Base-by-base conservation (phyloP, 192 early-diverging fungal species). In the Phlyctochytrium bullatum region DNA sequence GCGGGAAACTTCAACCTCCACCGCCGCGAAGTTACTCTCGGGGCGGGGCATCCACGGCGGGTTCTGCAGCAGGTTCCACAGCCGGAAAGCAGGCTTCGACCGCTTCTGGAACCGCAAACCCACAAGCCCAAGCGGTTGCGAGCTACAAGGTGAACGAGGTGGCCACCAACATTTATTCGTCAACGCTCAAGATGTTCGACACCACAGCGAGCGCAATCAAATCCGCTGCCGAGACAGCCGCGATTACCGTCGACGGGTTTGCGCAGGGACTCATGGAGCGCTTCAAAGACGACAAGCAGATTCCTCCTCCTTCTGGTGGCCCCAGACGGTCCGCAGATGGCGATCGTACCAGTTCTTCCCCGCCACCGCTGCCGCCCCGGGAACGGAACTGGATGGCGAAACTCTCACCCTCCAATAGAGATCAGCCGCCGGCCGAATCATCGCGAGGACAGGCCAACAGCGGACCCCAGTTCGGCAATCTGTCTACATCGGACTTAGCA, bases 221-320 rank as follows among this genome's bases (percentile, higher is more conserved):
- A 35, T 29, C 31, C 14, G 35, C 66, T 34, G 66, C 66, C 0
- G 66, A 68, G 30, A 68, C 66, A n/a, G 66, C 59, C 6, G 66
- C 54, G 0, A 58, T 53, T 12, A 68, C 66, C 24, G 66, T 68
- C 0, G 66, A 68, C 31, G 66, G 66, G 0, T 68, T 68, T 29
- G 47, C 66, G 2, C 66, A 68, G 31, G 66, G 66, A 10, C 25
- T 68, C 0, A 68, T 68, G 28, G 57, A 25, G 4, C 36, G 66
- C 29, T 61, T 68, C 36, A 68, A 68, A 31, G 66, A 68, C 1
- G 66, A 68, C 28, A 27, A 27, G n/a, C 27, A 16, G 6, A 12
- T 3, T 4, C 10, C 62, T 1, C 4, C n/a, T 16, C 20, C 28
- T 23, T 32, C 6, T 25, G 34, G 62, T 20, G 40, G 3, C 12